Base-by-base conservation (phyloP, 2,329 filamentous ascomycete species). In the Sarocladium strictum region DNA sequence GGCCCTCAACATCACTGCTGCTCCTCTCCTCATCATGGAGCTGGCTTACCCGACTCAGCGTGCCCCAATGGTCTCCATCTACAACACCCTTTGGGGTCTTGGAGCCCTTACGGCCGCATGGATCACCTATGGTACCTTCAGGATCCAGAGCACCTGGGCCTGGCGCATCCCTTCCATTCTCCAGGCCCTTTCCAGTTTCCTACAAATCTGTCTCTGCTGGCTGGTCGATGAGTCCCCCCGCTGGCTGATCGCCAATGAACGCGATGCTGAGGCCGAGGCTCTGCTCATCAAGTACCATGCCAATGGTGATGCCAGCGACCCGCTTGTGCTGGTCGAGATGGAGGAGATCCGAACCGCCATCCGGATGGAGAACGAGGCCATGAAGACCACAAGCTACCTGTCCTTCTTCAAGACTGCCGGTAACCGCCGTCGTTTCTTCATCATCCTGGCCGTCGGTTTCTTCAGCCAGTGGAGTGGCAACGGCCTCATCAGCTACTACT, bases 181-280 rank as follows among this genome's bases (percentile, higher is more conserved):
- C 2, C 81, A 84, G 62, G 72, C 74, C 38, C 56, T 75, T 3
- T 76, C 72, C 69, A 63, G 72, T 2, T 60, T 59, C 1, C 69
- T 69, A 19, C 69, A 78, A 57, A 69, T 80, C 17, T 54, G 66
- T 10, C 72, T 76, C 54, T 65, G 77, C 53, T 72, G 69, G 58
- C 76, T 80, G 50, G 72, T 83, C 3, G 82, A 82, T 0, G 84
- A 86, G 58, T 81, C 76, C 0, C 83, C 83, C 1, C 74, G 83
- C 37, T 85, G 76, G 75, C 65, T 84, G 26, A 71, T 84, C 41
- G 73, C 75, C 35, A 72, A 79, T 56, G 78, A 79, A 26, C 71
- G 72, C 24, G 57, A 65, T 1, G 73, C 79, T 4, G 71, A 82
- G 60, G 81, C 81, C 0, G 72, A 69, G 15, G 66, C 67, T 0